Evolutionary conservation across 306 rosid species (phyloP), one percentile per base, ranked within the genome.

Genomic region (Chamaecrista fasciculata): DNA sequence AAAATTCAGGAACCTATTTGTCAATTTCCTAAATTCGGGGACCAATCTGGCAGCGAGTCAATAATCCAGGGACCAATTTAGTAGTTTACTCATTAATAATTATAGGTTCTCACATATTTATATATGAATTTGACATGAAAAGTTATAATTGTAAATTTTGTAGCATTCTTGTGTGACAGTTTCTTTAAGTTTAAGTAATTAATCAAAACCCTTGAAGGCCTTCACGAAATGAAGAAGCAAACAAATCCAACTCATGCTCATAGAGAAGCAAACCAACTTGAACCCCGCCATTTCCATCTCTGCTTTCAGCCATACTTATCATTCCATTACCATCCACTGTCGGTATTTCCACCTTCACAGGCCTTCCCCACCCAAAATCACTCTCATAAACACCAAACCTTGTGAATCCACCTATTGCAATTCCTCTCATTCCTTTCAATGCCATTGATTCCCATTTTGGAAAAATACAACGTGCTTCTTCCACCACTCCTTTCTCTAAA

Each of bases 341-440:
- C 0, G 37, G 16, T 48, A 82, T 55, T 60, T 79, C 84, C 69
- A 79, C 89, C 67, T 81, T 82, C 8, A 33, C 33, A 0, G 86
- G 85, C 43, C 11, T 74, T 12, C 86, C 85, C 89, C 86, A 85
- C 0, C 89, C 85, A 61, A 79, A 85, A 70, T 85, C 89, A 15
- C 5, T 15, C 1, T 14, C 77, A 14, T 82, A 85, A 25, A 85
- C 76, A 4, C 80, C 79, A 61, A 85, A 74, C 33, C 82, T 20
- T 14, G 76, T 70, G 18, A 82, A 82, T 19, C 89, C 89, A 0
- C 82, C 84, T 7, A 62, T 47, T 12, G 76, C 84, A 0, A 82
- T 11, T 0, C 6, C 8, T 36, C 65, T 56, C 2, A 14, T 25
- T 33, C 57, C 42, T 6, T 24, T 28, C 0, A 1, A 14, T 2